These are phyloP conservation scores for Ceratocystiopsis brevicomis DNA, from an alignment of 2,329 filamentous ascomycete species.

Conservation along the genomic window DNA sequence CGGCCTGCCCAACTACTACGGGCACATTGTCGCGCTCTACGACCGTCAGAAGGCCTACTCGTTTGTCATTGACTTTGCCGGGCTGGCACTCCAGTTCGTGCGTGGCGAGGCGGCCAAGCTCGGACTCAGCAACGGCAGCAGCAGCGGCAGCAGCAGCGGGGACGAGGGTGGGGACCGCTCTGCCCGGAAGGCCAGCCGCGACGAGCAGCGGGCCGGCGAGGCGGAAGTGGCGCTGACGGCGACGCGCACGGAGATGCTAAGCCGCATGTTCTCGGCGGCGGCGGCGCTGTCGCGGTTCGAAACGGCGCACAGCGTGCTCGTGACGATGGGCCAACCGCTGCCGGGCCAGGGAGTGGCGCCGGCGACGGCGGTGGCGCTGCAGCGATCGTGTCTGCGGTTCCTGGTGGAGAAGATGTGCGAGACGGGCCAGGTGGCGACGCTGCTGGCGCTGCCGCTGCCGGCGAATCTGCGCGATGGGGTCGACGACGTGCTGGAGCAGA, in stretches of 20 bases:
- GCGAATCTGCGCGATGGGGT: conserved; percentile 58
- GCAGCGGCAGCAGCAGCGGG: background rate
- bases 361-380: conserved; percentile 31
- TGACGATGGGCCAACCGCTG: conserved; percentile 36
- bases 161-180: conserved; percentile 1
- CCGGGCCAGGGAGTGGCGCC: background rate
- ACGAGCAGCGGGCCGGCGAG: background rate
- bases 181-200: too few relatives aligned
- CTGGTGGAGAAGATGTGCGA: conserved; percentile 54
- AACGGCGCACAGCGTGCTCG: conserved; percentile 61
- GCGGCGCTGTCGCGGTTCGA: conserved; percentile 64
- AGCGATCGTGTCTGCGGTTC: conserved; percentile 49
- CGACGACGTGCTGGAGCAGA: conserved; percentile 55
- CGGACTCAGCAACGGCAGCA: background rate
- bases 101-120: conserved; percentile 3
- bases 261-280: conserved; percentile 66
- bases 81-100: conserved; percentile 50
- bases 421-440: conserved; percentile 41
- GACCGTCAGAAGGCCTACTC: conserved; percentile 61
- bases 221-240: conserved; percentile 2
- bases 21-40: conserved; percentile 67
- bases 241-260: conserved; percentile 50
- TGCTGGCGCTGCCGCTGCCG: conserved; percentile 56
- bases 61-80: conserved; percentile 68
- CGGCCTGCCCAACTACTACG: conserved; percentile 69